Percentiles rank a stretch among this genome's conserved stretches.
Conservation (phyloP, 148 eudicot species). For the Chenopodium berlandieri region DNA sequence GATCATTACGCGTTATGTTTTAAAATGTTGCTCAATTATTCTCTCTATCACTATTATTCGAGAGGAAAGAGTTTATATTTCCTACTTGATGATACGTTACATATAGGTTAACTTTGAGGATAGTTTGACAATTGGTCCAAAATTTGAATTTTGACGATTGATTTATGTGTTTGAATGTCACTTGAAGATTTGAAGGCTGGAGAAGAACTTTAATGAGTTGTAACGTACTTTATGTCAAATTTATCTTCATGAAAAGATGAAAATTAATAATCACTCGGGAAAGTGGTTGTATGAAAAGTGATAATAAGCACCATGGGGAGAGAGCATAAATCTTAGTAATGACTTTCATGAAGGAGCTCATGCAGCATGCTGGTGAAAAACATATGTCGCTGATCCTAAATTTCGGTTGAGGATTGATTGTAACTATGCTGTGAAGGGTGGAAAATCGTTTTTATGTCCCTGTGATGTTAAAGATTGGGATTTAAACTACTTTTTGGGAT, state of each 20-base stretch:
- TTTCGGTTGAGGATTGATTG: neutral
- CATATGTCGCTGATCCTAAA: neutral
- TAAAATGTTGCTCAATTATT: too few relatives aligned
- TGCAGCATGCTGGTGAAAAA: neutral
- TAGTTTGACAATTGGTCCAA: neutral
- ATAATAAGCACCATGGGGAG: too few relatives aligned
- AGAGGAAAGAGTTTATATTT: neutral
- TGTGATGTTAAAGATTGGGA: neutral
- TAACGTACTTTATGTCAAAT: neutral
- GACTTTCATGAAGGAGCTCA: neutral
- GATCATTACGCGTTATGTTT: neutral
- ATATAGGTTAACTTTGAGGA: neutral
- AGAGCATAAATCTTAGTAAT: too few relatives aligned
- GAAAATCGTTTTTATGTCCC: neutral
- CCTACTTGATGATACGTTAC: neutral
- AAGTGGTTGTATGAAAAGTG: neutral
- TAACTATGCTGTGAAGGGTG: neutral
- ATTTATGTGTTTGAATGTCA: neutral
- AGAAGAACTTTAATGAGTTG: neutral
- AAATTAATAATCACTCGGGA: neutral
- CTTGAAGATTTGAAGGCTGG: neutral
- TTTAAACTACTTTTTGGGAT: neutral
- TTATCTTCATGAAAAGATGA: neutral
- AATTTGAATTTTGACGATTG: neutral
- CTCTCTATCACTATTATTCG: too few relatives aligned